phyloP scores from a whole-genome alignment of 768 basidiomycete genomes.

The Pleurotus cornucopiae region DNA sequence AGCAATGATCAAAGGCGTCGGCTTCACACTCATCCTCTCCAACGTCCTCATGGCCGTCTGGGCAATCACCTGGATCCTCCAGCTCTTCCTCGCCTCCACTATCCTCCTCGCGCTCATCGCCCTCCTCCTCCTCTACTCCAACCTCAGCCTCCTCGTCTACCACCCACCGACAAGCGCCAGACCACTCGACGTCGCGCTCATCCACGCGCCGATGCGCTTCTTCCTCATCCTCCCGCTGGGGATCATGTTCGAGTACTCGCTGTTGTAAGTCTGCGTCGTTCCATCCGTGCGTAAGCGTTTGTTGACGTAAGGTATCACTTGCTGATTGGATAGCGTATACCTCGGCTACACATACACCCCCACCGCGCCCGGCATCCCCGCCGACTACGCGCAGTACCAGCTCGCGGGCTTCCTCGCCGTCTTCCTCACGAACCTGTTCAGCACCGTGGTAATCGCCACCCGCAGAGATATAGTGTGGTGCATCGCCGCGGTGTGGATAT shows the following conservation, averaged over 20 bases:
- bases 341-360: constrained; percentile 61
- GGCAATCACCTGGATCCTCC: constrained; percentile 74
- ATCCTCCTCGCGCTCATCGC: constrained; percentile 69
- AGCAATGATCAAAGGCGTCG: constrained; percentile 76
- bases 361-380: constrained; percentile 34
- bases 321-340: constrained; percentile 45
- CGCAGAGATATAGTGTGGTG: constrained; percentile 73
- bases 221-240: constrained; percentile 52
- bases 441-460: constrained; percentile 49
- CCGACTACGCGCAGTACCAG: constrained; percentile 54
- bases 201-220: constrained; percentile 84
- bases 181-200: constrained; percentile 76
- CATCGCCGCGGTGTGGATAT: constrained; percentile 70
- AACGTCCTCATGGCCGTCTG: constrained; percentile 81
- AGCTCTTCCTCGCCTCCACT: constrained; percentile 74
- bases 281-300: background rate
- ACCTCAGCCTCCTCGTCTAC: constrained; percentile 72
- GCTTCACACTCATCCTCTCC: constrained; percentile 66
- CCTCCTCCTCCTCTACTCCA: constrained; percentile 72
- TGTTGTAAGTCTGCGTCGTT: constrained; percentile 40
- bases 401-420: constrained; percentile 76
- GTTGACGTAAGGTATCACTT: too few species aligned
- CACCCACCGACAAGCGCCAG: constrained; percentile 53
- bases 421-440: constrained; percentile 56
- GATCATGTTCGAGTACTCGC: constrained; percentile 54